Conservation (phyloP, 2,329 filamentous ascomycete genomes). For the Trichoderma cornu-damae region DNA sequence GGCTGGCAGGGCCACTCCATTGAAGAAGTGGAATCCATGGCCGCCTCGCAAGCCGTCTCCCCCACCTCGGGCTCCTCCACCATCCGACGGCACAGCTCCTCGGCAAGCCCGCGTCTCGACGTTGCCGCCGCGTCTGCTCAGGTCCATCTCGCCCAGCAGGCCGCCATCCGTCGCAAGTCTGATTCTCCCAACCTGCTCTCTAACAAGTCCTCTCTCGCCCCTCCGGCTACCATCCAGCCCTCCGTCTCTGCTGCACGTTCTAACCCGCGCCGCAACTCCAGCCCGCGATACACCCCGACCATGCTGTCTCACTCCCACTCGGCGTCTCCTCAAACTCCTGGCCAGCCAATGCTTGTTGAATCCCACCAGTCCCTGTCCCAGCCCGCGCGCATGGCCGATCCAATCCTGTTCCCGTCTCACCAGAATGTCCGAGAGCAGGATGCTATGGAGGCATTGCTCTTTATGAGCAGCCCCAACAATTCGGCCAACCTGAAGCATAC, state of each 20-base stretch:
- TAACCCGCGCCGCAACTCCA: constrained; percentile 48
- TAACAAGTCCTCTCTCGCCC: constrained; percentile 42
- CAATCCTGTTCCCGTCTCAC: constrained; percentile 58
- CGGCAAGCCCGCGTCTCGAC: constrained; percentile 50
- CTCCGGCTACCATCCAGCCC: constrained; percentile 52
- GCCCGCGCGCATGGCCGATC: constrained; percentile 36
- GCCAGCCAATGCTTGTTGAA: constrained; percentile 32
- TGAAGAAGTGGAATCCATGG: constrained; percentile 69
- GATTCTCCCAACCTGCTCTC: constrained; percentile 35
- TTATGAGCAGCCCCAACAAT: constrained; percentile 76
- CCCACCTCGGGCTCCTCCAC: constrained; percentile 56
- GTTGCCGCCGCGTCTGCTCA: constrained; percentile 31
- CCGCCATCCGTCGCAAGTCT: constrained; percentile 27
- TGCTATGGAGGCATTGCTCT: constrained; percentile 72
- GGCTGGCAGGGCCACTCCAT: constrained; percentile 78
- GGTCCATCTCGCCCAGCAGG: constrained; percentile 25
- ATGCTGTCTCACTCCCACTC: constrained; percentile 48
- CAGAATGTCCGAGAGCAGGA: constrained; percentile 71
- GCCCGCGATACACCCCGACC: constrained; percentile 44
- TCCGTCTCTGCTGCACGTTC: constrained; percentile 35
- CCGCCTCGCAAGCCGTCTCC: constrained; percentile 64
- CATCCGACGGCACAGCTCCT: constrained; percentile 46
- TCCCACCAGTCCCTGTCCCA: constrained; percentile 30
- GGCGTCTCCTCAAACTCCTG: constrained; percentile 42
- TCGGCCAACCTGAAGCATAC: constrained; percentile 56